These are phyloP conservation scores for Penicillium oxalicum DNA, from an alignment of 2,329 filamentous ascomycete genomes.

Conservation along the genomic window DNA sequence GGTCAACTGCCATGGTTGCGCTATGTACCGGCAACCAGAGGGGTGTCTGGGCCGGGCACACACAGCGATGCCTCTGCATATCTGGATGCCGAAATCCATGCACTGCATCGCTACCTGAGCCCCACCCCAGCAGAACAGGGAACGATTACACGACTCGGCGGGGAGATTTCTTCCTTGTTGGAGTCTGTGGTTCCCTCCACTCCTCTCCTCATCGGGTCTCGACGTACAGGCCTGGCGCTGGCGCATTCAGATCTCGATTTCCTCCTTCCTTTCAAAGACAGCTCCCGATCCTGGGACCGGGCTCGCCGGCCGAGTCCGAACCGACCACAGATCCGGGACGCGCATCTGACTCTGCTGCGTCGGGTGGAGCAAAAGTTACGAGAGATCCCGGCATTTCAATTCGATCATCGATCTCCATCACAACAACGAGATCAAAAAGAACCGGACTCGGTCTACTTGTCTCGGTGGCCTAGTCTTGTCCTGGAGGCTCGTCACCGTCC, in stretches of 20 bases:
- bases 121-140: constrained; percentile 41
- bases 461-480: constrained; percentile 26
- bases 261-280: constrained; percentile 30
- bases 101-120: constrained; percentile 41
- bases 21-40: constrained; percentile 7
- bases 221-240: constrained; percentile 47
- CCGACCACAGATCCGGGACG: constrained; percentile 25
- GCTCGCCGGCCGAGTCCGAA: constrained; percentile 30
- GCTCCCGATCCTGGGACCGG: constrained; percentile 16
- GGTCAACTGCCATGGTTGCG: constrained; percentile 32
- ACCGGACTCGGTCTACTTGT: constrained; percentile 11
- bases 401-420: too few relatives aligned
- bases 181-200: constrained; percentile 22
- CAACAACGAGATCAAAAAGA: too few relatives aligned
- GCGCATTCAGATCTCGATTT: constrained; percentile 53
- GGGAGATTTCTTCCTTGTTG: constrained; percentile 26
- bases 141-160: constrained; percentile 21
- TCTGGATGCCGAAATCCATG: constrained; percentile 43
- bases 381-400: constrained; percentile 16
- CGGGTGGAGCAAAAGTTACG: constrained; percentile 20
- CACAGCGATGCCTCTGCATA: constrained; percentile 21
- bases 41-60: background rate
- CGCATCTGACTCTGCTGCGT: constrained; percentile 20
- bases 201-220: constrained; percentile 49
- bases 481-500: constrained; percentile 37